These are phyloP conservation scores for Macrolepiota albuminosa DNA, from an alignment of 768 basidiomycete genomes.

Conservation along the genomic window DNA sequence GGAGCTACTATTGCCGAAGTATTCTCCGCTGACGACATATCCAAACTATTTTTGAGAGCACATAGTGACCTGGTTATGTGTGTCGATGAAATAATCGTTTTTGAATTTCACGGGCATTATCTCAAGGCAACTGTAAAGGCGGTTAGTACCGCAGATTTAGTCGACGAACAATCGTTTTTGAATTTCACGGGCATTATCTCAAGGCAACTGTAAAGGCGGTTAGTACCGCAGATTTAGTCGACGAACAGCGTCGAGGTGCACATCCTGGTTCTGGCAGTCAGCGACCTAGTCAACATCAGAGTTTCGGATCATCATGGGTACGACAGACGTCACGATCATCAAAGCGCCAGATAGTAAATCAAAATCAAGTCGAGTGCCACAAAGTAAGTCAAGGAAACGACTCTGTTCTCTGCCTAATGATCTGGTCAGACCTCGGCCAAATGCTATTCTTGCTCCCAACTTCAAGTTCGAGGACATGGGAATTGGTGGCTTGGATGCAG, in stretches of 20 bases:
- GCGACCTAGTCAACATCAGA: slow-evolving; percentile 20
- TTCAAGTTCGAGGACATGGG: slow-evolving; percentile 99
- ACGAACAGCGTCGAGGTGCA: slow-evolving; percentile 48
- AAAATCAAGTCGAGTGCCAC: slow-evolving; percentile 91
- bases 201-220: slow-evolving; percentile 65
- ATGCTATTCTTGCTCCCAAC: slow-evolving; percentile 94
- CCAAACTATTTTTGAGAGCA: slow-evolving; percentile 64
- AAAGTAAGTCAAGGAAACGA: slow-evolving; percentile 48
- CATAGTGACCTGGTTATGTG: slow-evolving; percentile 72
- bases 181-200: slow-evolving; percentile 83
- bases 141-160: slow-evolving; percentile 54
- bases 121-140: slow-evolving; percentile 67
- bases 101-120: slow-evolving; percentile 86
- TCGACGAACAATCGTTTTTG: slow-evolving; percentile 76
- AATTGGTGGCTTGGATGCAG: slow-evolving; percentile 93
- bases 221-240: slow-evolving; percentile 53
- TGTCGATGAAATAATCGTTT: slow-evolving; percentile 64
- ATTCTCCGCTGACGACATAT: slow-evolving; percentile 89
- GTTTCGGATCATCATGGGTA: slow-evolving; percentile 82
- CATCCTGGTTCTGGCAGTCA: slow-evolving; percentile 23
- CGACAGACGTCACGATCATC: slow-evolving; percentile 87
- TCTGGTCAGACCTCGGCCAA: slow-evolving; percentile 68
- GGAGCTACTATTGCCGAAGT: slow-evolving; percentile 54
- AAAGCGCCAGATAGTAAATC: slow-evolving; percentile 80
- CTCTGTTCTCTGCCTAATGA: background rate